phyloP scores from a whole-genome alignment of 805 yeast species.

The Wickerhamiella bombiphila region DNA sequence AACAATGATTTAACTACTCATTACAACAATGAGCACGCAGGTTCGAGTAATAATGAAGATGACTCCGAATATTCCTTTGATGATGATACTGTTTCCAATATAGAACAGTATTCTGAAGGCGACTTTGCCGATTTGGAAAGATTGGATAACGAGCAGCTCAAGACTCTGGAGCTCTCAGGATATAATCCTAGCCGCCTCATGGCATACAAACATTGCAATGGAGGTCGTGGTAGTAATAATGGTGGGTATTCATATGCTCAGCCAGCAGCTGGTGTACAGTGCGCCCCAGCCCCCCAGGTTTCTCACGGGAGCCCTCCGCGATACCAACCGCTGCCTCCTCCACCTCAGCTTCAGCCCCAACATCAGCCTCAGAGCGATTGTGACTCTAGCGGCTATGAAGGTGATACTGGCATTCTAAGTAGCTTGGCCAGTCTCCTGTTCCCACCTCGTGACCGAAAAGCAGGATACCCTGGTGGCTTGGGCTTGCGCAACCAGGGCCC shows the following conservation, averaged over 20 bases:
- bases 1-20: background rate
- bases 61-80: background rate
- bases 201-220: background rate
- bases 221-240: background rate
- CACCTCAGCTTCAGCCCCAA: too few relatives aligned
- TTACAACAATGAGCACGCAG: background rate
- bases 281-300: too few relatives aligned
- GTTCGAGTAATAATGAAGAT: background rate
- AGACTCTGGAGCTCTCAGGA: background rate
- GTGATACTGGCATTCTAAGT: background rate
- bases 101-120: background rate
- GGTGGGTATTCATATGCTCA: too few relatives aligned
- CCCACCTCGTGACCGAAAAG: background rate
- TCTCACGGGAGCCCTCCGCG: too few relatives aligned
- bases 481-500: background rate
- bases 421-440: too few relatives aligned
- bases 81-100: background rate
- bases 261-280: background rate
- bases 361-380: too few relatives aligned
- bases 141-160: background rate
- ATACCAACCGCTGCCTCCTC: too few relatives aligned
- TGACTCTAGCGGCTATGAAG: too few relatives aligned
- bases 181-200: conserved; percentile 1
- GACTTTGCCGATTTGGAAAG: background rate
- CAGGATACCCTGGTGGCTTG: background rate